A percentile compares a stretch with the other conserved stretches of the same genome.
Conservation (phyloP, 352 stramenopile species). For the Phytopythium kandeliae region DNA sequence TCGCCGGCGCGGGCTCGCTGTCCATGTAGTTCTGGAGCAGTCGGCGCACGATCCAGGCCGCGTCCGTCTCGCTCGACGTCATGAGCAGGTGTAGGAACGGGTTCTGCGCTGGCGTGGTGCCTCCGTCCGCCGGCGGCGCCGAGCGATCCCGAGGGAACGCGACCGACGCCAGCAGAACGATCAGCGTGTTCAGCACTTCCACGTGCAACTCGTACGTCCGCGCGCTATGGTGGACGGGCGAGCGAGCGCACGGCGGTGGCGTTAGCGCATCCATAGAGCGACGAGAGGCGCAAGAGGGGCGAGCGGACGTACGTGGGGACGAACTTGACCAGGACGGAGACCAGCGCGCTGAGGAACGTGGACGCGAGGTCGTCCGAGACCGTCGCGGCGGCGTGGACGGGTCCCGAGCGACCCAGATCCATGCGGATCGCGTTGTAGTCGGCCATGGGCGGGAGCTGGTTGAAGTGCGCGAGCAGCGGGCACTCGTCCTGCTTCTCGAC, state of each 20-base stretch:
- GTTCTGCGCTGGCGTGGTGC: slow-evolving; percentile 22
- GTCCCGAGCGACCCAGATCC: slow-evolving; percentile 6
- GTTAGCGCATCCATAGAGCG: background rate
- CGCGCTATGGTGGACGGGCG: slow-evolving; percentile 4
- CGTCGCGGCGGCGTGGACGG: slow-evolving; percentile 9
- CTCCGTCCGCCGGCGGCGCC: slow-evolving; percentile 20
- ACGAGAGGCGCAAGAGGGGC: background rate
- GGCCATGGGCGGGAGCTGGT: slow-evolving; percentile 17
- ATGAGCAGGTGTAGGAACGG: slow-evolving; percentile 72
- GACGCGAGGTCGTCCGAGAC: slow-evolving; percentile 53
- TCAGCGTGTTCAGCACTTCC: slow-evolving; percentile 67
- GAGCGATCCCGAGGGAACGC: slow-evolving; percentile 56
- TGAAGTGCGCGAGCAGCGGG: slow-evolving; percentile 60
- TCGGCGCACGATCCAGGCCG: slow-evolving; percentile 38
- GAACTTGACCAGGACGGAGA: slow-evolving; percentile 55
- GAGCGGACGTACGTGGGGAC: slow-evolving; percentile 41
- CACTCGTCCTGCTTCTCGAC: slow-evolving; percentile 63
- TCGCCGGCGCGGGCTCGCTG: slow-evolving; percentile 26
- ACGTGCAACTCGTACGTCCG: slow-evolving; percentile 70
- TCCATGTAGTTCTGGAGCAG: slow-evolving; percentile 64
- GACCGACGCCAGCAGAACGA: slow-evolving; percentile 63
- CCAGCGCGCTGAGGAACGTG: slow-evolving; percentile 59
- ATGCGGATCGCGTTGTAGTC: slow-evolving; percentile 25
- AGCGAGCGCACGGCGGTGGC: background rate
- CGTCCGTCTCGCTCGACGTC: slow-evolving; percentile 16